Evolutionary conservation across 2,329 filamentous ascomycete species (phyloP), one percentile per base, ranked within the genome.

Genomic region (Aspergillus sp.): DNA sequence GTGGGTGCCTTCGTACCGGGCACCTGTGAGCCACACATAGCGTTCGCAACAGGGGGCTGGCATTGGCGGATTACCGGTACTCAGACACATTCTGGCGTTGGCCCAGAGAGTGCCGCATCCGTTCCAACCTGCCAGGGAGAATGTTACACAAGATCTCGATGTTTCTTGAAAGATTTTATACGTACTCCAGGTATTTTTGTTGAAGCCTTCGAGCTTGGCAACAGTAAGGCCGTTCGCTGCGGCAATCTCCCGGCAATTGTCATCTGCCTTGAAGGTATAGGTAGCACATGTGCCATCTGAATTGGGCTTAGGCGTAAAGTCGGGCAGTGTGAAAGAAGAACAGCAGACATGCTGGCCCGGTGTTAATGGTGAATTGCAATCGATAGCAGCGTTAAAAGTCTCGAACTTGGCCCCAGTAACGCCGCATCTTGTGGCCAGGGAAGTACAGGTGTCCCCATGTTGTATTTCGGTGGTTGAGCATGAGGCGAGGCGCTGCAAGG

Each of bases 11-110:
- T 45, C 0, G 76, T 78, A 0, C 75, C 74, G 4, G 70, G 69
- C 0, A 72, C 67, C 42, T 73, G 67, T 1, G 79, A 80, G 0
- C 80, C 79, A 58, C 80, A 80, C 0, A 70, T 55, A 11, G 73
- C 72, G 44, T 73, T 70, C 1, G 61, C 23, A 2, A 76, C 56
- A 1, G 64, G 64, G 52, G 1, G 70, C 63, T 1, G 77, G 78
- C 62, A 79, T 69, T 0, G 76, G 75, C 5, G 75, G 67, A 1
- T 51, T 55, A 3, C 77, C 77, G 0, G 58, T 55, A 52, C 73
- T 75, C 0, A 78, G 57, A 52, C 77, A 79, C 4, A 78, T 60
- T n/a, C n/a, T n/a, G n/a, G n/a, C n/a, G n/a, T n/a, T n/a, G n/a
- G n/a, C n/a, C n/a, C n/a, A n/a, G n/a, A n/a, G n/a, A n/a, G n/a